These are phyloP conservation scores for Globisporangium iwayamae DNA, from an alignment of 352 stramenopile species.

Conservation along the genomic window DNA sequence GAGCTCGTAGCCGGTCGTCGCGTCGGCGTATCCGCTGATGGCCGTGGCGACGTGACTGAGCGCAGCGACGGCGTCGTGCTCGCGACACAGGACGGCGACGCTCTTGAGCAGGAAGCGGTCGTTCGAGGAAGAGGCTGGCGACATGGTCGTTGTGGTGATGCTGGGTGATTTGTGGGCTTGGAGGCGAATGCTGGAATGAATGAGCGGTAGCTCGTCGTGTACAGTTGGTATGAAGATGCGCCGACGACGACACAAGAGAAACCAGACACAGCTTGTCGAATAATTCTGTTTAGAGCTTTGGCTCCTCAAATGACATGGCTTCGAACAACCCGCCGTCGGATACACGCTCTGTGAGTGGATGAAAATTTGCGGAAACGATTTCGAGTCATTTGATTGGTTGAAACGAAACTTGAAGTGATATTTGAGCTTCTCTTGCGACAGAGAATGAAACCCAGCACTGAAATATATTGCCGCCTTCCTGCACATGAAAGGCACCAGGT, in stretches of 20 bases:
- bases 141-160: background rate
- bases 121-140: background rate
- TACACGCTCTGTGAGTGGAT: background rate
- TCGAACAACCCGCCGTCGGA: background rate
- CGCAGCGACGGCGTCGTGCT: constrained; percentile 4
- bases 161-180: background rate
- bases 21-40: constrained; percentile 10
- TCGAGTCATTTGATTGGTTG: background rate
- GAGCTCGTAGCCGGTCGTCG: background rate
- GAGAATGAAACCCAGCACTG: no score
- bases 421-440: background rate
- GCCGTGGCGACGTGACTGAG: background rate
- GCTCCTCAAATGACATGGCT: background rate
- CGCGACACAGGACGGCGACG: constrained; percentile 7
- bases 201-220: background rate
- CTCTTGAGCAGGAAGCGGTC: constrained; percentile 5
- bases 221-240: background rate
- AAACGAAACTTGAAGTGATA: background rate
- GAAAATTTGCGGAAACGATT: no score
- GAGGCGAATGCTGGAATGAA: constrained; percentile 1
- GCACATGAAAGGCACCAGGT: no score
- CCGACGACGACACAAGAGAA: background rate
- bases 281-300: no score
- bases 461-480: no score
- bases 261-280: no score